Base-by-base conservation (phyloP, 176 grass and related monocot species). In the Zoysia pacifica region DNA sequence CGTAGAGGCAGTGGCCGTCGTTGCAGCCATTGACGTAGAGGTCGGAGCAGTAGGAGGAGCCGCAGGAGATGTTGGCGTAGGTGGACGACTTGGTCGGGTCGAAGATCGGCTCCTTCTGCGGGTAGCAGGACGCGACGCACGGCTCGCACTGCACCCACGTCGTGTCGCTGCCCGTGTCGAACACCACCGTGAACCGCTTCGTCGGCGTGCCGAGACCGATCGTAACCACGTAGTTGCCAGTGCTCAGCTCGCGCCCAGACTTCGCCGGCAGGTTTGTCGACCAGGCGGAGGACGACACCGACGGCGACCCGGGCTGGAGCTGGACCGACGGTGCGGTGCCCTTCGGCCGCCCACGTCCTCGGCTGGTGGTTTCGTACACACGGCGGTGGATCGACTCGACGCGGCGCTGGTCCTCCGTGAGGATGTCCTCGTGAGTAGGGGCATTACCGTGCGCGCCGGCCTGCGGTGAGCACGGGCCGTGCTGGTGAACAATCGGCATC, bases 151-250 rank as follows among this genome's bases (percentile, higher is more conserved):
- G 93, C 80, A 97, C 91, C 93, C 93, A 97, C 12, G 91, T 93
- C 70, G 90, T 87, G 77, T 97, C 93, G 84, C 93, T 97, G 75
- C 93, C 93, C 12, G 93, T 97, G 93, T 97, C 93, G 68, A 97
- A 93, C 62, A 87, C 20, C 43, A 97, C 83, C 11, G 90, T 89
- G 72, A 65, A 79, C 64, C 15, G 67, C 52, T 11, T 8, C 67
- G 45, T 39, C 16, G 93, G 93, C 76, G 88, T 97, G 56, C 93
- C 93, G 3, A 97, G 67, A 1, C 90, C 88, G 18, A 97, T 35
- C 52, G 90, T 73, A 38, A 89, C 90, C 40, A 97, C 73, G 83
- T 93, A 97, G 76, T 91, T 97, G 28, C 86, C 88, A 5, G 88
- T 89, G 65, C 48, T 48, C 41, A 93, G 49, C 11, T 81, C 62